Conservation (phyloP, 805 yeast genomes). For the Cyberlindnera mississippiensis region DNA sequence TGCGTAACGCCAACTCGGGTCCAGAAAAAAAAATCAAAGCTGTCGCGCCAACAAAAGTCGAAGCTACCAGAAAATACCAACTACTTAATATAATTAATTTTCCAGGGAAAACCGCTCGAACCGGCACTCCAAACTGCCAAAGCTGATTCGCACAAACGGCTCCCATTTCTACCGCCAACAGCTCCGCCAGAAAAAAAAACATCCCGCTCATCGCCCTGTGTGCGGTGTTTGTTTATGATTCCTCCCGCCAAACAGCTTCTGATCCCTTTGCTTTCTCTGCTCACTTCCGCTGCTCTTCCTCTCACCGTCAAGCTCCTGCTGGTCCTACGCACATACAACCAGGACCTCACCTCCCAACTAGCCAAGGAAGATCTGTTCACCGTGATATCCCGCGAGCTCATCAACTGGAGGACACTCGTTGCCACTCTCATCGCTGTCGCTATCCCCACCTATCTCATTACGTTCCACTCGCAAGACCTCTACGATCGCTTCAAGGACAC, state of each 20-base stretch:
- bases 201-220: too few relatives aligned
- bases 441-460: slow-evolving; percentile 8
- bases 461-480: slow-evolving; percentile 1
- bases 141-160: too few relatives aligned
- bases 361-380: slow-evolving; percentile 1
- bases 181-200: too few relatives aligned
- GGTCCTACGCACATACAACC: neutral
- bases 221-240: neutral
- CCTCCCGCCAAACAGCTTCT: neutral
- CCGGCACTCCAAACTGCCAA: too few relatives aligned
- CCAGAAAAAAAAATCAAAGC: too few relatives aligned
- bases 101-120: too few relatives aligned
- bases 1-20: too few relatives aligned
- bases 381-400: slow-evolving; percentile 12
- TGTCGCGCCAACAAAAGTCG: neutral
- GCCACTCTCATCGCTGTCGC: slow-evolving; percentile 9
- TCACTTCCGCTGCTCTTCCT: slow-evolving; percentile 7
- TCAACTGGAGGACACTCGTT: slow-evolving; percentile 12
- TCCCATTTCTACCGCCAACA: too few relatives aligned
- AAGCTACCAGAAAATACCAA: too few relatives aligned
- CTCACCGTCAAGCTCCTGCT: slow-evolving; percentile 1
- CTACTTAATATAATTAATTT: too few relatives aligned
- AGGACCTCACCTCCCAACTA: neutral
- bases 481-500: slow-evolving; percentile 1
- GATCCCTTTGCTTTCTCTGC: slow-evolving; percentile 5